Evolutionary conservation across 78 protist species (phyloP).

Genomic region (Cavenderia fasciculata): DNA sequence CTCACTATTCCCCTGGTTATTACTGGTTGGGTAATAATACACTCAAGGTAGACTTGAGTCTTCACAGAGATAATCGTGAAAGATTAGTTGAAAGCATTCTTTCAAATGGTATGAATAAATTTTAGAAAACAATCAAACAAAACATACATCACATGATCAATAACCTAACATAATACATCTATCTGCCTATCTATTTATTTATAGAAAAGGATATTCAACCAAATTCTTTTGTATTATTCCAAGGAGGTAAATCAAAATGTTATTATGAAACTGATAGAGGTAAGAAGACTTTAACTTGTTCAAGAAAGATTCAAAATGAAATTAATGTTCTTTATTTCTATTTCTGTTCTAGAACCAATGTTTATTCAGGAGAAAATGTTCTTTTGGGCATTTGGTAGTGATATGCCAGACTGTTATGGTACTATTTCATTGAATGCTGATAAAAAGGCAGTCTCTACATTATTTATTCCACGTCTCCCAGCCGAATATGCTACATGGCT

Average conservation of each 20-base stretch:
- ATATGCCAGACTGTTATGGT: slow-evolving; percentile 81
- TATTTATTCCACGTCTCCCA: slow-evolving; percentile 73
- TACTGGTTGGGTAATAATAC: slow-evolving; percentile 80
- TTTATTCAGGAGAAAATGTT: slow-evolving; percentile 85
- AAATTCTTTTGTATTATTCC: slow-evolving; percentile 55
- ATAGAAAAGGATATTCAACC: slow-evolving; percentile 14
- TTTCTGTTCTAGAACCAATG: slow-evolving; percentile 23
- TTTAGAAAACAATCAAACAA: background rate
- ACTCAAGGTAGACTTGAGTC: slow-evolving; percentile 52
- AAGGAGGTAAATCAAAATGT: slow-evolving; percentile 46
- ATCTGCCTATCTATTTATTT: background rate
- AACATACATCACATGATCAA: background rate
- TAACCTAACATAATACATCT: background rate
- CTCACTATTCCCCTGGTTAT: slow-evolving; percentile 70
- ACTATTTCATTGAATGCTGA: slow-evolving; percentile 39
- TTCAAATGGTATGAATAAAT: slow-evolving; percentile 24
- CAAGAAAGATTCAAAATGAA: background rate
- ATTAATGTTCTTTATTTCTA: background rate
- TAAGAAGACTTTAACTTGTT: background rate
- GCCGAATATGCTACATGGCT: slow-evolving; percentile 76
- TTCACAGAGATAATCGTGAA: slow-evolving; percentile 74
- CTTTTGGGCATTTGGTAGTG: slow-evolving; percentile 81
- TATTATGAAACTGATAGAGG: slow-evolving; percentile 70
- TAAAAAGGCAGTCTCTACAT: background rate
- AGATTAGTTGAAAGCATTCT: slow-evolving; percentile 44